Conservation (phyloP, 2,329 filamentous ascomycete genomes). For the Epicoccum nigrum region DNA sequence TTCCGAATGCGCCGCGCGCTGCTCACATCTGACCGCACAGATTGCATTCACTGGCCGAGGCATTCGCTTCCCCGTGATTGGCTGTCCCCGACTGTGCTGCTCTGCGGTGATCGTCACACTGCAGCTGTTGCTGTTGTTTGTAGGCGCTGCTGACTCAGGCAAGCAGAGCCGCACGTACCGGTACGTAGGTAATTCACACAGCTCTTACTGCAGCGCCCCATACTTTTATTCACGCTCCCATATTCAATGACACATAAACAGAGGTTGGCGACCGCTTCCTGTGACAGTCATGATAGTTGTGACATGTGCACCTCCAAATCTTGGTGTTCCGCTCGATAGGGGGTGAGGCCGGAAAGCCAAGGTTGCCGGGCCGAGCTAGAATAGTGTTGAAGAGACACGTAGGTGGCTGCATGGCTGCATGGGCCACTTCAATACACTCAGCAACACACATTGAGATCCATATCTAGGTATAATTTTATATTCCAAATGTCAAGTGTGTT, state of each 20-base stretch:
- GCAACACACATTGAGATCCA: no score
- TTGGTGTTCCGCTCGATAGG: not conserved
- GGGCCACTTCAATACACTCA: no score
- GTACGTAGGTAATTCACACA: not conserved
- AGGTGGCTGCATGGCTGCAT: not conserved
- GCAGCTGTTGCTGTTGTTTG: constrained; percentile 1
- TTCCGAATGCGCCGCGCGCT: constrained; percentile 31
- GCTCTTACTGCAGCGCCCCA: not conserved
- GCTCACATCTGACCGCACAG: constrained; percentile 17
- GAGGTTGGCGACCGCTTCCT: not conserved
- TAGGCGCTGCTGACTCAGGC: constrained; percentile 13
- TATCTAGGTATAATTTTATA: no score
- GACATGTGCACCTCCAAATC: constrained; percentile 3
- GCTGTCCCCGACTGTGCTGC: not conserved
- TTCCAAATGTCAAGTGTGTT: no score
- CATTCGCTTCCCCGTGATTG: constrained; percentile 24
- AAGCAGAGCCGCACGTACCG: no score
- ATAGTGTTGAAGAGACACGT: not conserved
- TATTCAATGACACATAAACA: not conserved
- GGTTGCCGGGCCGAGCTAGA: constrained; percentile 6
- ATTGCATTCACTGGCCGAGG: constrained; percentile 33
- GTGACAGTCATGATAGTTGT: not conserved
- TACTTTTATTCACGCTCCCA: not conserved
- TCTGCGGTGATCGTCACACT: not conserved
- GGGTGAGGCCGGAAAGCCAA: not conserved